These are phyloP conservation scores for Vaccinium darrowii DNA, from an alignment of 148 eudicot species.

Conservation along the genomic window DNA sequence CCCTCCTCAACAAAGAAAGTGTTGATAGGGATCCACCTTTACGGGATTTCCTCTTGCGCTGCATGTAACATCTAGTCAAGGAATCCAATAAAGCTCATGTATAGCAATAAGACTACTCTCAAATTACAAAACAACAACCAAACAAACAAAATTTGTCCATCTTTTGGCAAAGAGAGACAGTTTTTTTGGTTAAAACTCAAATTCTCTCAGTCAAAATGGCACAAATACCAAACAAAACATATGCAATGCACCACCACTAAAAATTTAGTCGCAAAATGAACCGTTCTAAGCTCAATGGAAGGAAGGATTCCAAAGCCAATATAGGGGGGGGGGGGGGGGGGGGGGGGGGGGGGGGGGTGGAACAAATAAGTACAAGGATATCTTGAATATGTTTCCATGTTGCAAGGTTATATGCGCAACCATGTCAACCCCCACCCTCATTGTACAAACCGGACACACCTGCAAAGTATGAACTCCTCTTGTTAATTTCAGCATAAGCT, in stretches of 20 bases:
- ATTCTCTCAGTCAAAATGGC: background rate
- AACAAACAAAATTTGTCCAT: background rate
- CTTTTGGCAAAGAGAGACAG: background rate
- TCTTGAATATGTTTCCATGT: constrained; percentile 85
- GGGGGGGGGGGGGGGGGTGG: no score
- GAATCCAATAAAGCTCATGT: constrained; percentile 35
- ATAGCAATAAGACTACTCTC: background rate
- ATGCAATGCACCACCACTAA: background rate
- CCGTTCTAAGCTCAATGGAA: background rate
- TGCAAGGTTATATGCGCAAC: constrained; percentile 95
- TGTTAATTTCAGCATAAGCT: background rate
- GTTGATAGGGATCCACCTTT: constrained; percentile 78
- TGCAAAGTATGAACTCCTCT: constrained; percentile 33
- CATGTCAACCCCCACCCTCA: constrained; percentile 88
- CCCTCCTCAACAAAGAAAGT: constrained; percentile 80
- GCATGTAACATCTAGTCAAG: constrained; percentile 79
- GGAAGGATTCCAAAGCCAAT: background rate
- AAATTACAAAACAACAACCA: background rate
- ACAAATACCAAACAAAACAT: background rate
- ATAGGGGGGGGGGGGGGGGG: no score
- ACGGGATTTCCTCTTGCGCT: constrained; percentile 83
- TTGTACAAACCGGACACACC: constrained; percentile 94
- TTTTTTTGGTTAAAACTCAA: background rate
- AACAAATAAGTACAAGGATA: constrained; percentile 63
- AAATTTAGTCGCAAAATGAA: background rate